These are phyloP conservation scores for Ceratocystiopsis brevicomis DNA, from an alignment of 2,329 filamentous ascomycete species.

Conservation along the genomic window DNA sequence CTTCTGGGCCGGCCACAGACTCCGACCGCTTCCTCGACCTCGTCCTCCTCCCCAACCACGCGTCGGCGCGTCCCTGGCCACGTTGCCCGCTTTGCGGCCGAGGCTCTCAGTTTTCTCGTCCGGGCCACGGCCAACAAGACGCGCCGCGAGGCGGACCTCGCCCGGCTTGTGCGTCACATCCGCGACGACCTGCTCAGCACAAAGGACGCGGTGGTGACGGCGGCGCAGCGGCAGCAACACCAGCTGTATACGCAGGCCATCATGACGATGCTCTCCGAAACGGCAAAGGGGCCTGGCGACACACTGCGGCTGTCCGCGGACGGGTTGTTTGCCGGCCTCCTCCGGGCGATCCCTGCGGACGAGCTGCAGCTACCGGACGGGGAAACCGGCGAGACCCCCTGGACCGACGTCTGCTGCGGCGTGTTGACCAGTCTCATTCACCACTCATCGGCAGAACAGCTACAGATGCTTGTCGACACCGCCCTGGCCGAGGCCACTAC, in stretches of 20 bases:
- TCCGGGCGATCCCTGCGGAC: conserved; percentile 30
- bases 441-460: conserved; percentile 56
- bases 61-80: conserved; percentile 52
- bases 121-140: conserved; percentile 61
- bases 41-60: neutral
- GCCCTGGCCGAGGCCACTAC: conserved; percentile 31
- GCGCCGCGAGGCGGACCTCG: conserved; percentile 55
- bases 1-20: conserved; percentile 53
- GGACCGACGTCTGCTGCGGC: conserved; percentile 52
- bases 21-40: neutral
- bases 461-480: conserved; percentile 45
- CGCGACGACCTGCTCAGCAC: conserved; percentile 45
- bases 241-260: conserved; percentile 66
- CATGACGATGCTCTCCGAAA: conserved; percentile 83
- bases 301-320: conserved; percentile 41
- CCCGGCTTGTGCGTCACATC: conserved; percentile 51
- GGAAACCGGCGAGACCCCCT: conserved; percentile 13
- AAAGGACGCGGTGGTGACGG: conserved; percentile 17
- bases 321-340: conserved; percentile 31
- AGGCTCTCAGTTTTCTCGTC: conserved; percentile 84
- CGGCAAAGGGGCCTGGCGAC: conserved; percentile 44
- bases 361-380: conserved; percentile 17
- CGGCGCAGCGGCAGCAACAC: conserved; percentile 18
- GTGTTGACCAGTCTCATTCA: conserved; percentile 69
- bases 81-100: conserved; percentile 80